Evolutionary conservation across 2,329 filamentous ascomycete species (phyloP).

Genomic region (Penicillium rolfsii): DNA sequence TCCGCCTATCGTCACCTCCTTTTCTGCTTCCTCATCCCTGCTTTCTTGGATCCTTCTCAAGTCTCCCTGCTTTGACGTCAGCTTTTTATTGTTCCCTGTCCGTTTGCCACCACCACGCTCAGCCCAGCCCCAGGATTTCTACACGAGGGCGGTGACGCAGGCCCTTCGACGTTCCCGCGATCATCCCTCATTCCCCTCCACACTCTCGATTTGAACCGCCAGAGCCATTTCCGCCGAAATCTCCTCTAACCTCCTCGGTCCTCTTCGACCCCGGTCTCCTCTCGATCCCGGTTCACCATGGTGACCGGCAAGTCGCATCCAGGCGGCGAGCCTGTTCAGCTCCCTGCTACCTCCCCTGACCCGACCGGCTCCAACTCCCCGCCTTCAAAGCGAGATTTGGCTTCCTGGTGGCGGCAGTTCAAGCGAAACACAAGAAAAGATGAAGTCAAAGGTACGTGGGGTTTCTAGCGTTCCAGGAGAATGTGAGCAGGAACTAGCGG

Average conservation of each 20-base stretch:
- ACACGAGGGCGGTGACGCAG: conserved; percentile 40
- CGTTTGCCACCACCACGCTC: conserved; percentile 17
- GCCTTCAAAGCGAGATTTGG: conserved; percentile 82
- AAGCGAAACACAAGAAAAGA: conserved; percentile 69
- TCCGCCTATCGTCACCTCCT: conserved; percentile 4
- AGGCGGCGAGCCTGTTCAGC: conserved; percentile 39
- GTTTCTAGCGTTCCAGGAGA: background rate
- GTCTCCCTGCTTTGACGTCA: background rate
- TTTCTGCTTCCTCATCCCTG: background rate
- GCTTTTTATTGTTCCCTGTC: background rate
- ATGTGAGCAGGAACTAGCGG: too few species aligned
- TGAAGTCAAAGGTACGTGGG: conserved; percentile 62
- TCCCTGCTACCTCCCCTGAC: conserved; percentile 44
- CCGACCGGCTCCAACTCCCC: conserved; percentile 64
- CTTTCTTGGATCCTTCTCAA: background rate
- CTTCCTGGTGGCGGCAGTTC: conserved; percentile 98
- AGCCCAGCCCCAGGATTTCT: conserved; percentile 39
- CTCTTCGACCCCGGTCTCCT: conserved; percentile 2
- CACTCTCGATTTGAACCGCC: conserved; percentile 2
- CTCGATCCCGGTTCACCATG: conserved; percentile 32
- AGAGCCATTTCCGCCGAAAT: background rate
- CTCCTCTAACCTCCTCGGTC: background rate
- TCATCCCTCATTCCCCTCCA: conserved; percentile 20
- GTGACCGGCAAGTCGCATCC: conserved; percentile 44
- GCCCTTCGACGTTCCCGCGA: conserved; percentile 22